Evolutionary conservation across 2,329 filamentous ascomycete species (phyloP).

Genomic region (Epichloe typhina): DNA sequence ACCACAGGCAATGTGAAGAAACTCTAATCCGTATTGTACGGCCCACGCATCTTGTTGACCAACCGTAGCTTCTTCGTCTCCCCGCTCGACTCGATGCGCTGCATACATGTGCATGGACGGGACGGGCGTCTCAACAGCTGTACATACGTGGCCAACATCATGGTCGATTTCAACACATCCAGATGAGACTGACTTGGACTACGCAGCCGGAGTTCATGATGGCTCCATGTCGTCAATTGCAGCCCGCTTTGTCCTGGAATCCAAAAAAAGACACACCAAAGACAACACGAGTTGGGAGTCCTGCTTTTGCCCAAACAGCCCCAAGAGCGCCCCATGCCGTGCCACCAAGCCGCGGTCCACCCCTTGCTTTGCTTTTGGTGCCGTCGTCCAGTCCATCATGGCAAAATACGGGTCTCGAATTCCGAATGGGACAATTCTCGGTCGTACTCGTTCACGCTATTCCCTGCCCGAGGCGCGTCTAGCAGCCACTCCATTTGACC

Average conservation of each 20-base stretch:
- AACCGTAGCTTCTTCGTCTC: too few species aligned
- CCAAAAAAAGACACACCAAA: too few species aligned
- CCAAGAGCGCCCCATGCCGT: neutral
- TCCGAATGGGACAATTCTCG: slow-evolving; percentile 20
- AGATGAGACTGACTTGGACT: neutral
- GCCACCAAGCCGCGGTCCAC: neutral
- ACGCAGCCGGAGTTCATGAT: neutral
- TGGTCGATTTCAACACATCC: neutral
- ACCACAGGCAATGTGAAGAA: neutral
- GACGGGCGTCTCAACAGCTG: too few species aligned
- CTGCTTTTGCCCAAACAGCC: too few species aligned
- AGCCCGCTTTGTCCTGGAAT: neutral
- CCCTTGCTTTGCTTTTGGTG: neutral
- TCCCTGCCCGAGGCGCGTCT: slow-evolving; percentile 6
- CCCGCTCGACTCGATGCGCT: too few species aligned
- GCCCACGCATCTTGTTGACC: neutral
- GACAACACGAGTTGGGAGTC: neutral
- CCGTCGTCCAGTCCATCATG: neutral
- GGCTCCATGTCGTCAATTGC: neutral
- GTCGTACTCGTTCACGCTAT: slow-evolving; percentile 20
- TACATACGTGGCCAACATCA: neutral
- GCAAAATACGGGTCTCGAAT: slow-evolving; percentile 5
- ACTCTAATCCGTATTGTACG: neutral
- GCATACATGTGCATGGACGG: too few species aligned
- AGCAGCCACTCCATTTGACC: slow-evolving; percentile 9